phyloP scores from a whole-genome alignment of 2,329 filamentous ascomycete species.

The Sporothrix brunneoviolacea region DNA sequence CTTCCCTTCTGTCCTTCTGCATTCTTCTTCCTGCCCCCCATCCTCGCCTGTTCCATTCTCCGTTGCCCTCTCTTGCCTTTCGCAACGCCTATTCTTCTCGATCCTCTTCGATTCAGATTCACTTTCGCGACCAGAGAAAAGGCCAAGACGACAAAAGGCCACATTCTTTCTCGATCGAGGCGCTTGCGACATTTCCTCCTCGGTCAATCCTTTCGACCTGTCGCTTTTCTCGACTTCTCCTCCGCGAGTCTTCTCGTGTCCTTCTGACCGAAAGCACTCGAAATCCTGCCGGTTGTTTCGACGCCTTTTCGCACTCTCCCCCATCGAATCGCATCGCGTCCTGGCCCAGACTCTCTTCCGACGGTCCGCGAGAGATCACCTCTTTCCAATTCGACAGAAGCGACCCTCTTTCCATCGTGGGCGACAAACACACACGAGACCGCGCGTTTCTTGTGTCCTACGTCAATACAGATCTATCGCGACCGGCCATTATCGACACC shows the following conservation, averaged over 20 bases:
- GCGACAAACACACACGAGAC: neutral
- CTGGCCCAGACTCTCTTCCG: too few relatives aligned
- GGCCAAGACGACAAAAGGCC: neutral
- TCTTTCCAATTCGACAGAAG: neutral
- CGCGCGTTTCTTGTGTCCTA: neutral
- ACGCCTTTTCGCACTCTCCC: neutral
- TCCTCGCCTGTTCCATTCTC: neutral
- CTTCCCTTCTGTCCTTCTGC: neutral
- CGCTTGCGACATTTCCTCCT: neutral
- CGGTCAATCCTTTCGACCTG: neutral
- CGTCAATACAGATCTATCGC: too few relatives aligned
- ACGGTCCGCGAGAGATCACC: too few relatives aligned
- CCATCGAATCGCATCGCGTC: neutral
- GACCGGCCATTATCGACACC: too few relatives aligned
- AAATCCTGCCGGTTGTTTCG: neutral
- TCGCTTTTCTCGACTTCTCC: neutral
- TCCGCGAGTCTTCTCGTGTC: neutral
- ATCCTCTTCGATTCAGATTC: constrained; percentile 6
- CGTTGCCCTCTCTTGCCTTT: neutral
- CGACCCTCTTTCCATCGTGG: neutral
- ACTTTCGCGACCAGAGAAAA: constrained; percentile 3
- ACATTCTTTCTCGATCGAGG: neutral
- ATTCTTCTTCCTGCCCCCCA: neutral
- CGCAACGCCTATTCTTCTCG: neutral
- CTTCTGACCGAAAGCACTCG: neutral